Conservation (phyloP, 345 rosid species). For the Moricandia moricandioides region DNA sequence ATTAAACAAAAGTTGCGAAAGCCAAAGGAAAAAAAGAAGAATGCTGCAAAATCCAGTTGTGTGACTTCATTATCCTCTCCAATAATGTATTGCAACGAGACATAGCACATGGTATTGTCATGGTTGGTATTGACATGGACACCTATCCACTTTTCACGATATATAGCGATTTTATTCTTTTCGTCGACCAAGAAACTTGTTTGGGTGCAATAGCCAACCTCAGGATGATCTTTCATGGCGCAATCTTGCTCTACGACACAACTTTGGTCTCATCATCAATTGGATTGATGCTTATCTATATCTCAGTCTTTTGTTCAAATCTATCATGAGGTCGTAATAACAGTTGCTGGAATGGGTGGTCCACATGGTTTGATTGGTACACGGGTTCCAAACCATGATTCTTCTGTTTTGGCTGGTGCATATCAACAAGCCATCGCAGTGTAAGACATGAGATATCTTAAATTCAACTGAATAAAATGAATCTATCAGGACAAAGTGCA, state of each 20-base stretch:
- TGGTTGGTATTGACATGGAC: not conserved
- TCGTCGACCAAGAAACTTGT: not conserved
- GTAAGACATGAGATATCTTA: no score
- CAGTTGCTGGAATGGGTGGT: not conserved
- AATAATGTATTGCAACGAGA: not conserved
- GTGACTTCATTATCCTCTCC: not conserved
- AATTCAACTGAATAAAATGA: not conserved
- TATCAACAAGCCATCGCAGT: not conserved
- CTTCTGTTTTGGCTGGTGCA: not conserved
- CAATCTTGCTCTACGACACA: not conserved
- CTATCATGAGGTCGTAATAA: no score
- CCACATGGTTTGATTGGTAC: not conserved
- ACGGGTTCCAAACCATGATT: not conserved
- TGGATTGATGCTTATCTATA: no score
- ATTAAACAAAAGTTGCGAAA: no score
- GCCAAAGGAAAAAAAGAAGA: not conserved
- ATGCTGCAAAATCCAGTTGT: not conserved
- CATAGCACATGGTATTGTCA: not conserved
- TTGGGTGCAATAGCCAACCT: not conserved
- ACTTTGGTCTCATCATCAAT: not conserved
- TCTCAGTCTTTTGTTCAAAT: no score
- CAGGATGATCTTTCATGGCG: not conserved
- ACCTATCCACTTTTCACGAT: not conserved
- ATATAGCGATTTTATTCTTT: not conserved
- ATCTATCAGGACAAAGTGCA: not conserved